These are phyloP conservation scores for Penicillium cataractarum DNA, from an alignment of 495 filamentous ascomycete species.

Conservation along the genomic window DNA sequence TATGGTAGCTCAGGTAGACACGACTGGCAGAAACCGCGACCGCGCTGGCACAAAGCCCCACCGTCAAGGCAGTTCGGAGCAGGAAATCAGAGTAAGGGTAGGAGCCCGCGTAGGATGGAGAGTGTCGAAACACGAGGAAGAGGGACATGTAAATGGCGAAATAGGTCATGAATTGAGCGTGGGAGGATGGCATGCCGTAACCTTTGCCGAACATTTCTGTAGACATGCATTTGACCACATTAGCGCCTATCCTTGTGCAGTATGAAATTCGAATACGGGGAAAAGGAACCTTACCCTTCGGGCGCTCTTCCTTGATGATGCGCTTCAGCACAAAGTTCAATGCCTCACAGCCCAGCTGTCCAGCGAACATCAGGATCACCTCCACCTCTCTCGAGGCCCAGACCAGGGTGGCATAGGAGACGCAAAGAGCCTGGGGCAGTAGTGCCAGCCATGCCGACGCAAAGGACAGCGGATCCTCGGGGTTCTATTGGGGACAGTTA, in stretches of 20 bases:
- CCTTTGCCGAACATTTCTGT: constrained; percentile 84
- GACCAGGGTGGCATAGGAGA: constrained; percentile 85
- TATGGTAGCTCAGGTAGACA: constrained; percentile 94
- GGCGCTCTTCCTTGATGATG: constrained; percentile 87
- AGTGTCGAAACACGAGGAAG: constrained; percentile 80
- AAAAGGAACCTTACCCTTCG: constrained; percentile 57
- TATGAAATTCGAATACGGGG: too few species aligned
- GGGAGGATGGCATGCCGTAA: constrained; percentile 98
- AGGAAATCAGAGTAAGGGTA: constrained; percentile 55
- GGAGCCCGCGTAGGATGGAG: constrained; percentile 53
- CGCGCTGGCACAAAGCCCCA: constrained; percentile 61
- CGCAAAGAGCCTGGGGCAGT: constrained; percentile 84
- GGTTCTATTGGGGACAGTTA: constrained; percentile 69
- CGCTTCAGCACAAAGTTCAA: constrained; percentile 90
- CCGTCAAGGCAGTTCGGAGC: constrained; percentile 60
- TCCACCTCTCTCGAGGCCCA: constrained; percentile 92
- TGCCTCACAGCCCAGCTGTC: constrained; percentile 92
- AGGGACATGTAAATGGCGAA: constrained; percentile 82
- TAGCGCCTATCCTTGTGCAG: not conserved
- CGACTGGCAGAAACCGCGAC: constrained; percentile 75
- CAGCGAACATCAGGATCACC: constrained; percentile 85
- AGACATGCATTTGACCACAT: not conserved
- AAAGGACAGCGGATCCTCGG: constrained; percentile 80
- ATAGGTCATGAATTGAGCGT: constrained; percentile 91
- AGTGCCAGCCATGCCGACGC: constrained; percentile 92